Base-by-base conservation (phyloP, 495 filamentous ascomycete species). In the Penicillium robsamsonii region DNA sequence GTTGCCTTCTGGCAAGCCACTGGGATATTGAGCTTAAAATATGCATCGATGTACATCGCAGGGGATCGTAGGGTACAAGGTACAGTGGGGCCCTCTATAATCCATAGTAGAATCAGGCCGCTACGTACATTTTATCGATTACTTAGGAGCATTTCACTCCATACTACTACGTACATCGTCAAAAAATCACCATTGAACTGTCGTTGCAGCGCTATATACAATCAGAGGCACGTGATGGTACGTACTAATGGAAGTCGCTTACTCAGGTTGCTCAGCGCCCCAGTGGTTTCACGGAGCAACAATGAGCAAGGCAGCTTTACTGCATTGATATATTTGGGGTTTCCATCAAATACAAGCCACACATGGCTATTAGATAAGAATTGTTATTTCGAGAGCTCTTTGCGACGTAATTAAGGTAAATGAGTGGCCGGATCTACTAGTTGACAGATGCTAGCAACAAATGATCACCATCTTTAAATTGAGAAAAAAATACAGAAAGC, bases 391-490 rank as follows among this genome's bases (percentile, higher is more conserved):
- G 25, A 13, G 13, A 37, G 33, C 33, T 37, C 33, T 7, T 37
- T 13, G 15, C 13, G 33, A 6, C 33, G 11, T 5, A 15, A 35
- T 35, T 6, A 37, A 37, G 6, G 33, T 37, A n/a, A 15, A 37
- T 4, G 33, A 15, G 13, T 13, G 25, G 25, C 25, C 25, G 4
- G 4, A 35, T 6, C 33, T 35, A 35, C 33, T 15, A 35, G 15
- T 63, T 29, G 45, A 30, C 11, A 18, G 8, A 46, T 37, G 33
- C 33, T 37, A 46, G 45, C 45, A 30, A 30, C 45, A 25, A 3
- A n/a, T 5, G 3, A 5, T 22, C 22, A 24, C 17, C 20, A 37
- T 5, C 12, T 15, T 49, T 3, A 11, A 29, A 12, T 29, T 12
- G 5, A 47, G 5, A 9, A 18, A 12, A 10, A 47, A 47, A 31